Conservation (phyloP, 805 yeast species). For the Lipomyces spencermartinsiae region DNA sequence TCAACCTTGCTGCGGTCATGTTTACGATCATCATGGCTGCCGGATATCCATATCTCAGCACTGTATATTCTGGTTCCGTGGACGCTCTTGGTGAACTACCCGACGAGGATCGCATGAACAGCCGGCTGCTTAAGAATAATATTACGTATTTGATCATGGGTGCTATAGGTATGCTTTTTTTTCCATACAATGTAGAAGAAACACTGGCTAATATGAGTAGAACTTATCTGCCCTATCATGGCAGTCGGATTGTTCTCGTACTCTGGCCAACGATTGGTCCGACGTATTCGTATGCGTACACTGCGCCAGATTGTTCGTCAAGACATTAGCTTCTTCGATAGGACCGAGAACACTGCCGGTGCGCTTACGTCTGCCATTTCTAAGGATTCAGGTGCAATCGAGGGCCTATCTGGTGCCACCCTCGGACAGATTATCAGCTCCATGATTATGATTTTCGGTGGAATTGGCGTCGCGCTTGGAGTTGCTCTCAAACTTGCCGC, state of each 20-base stretch:
- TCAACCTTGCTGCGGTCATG: constrained; percentile 26
- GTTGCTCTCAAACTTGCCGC: constrained; percentile 51
- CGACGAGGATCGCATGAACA: constrained; percentile 41
- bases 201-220: constrained; percentile 20
- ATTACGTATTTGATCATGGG: constrained; percentile 47
- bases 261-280: constrained; percentile 38
- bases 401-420: constrained; percentile 43
- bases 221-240: constrained; percentile 25
- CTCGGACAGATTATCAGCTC: constrained; percentile 44
- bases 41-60: constrained; percentile 31
- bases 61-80: constrained; percentile 23
- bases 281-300: constrained; percentile 38
- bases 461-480: constrained; percentile 49
- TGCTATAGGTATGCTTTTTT: constrained; percentile 40
- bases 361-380: constrained; percentile 41
- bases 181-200: constrained; percentile 45
- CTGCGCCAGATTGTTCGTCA: constrained; percentile 41
- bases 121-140: constrained; percentile 48
- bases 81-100: constrained; percentile 21
- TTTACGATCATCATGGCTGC: constrained; percentile 35
- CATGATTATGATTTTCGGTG: constrained; percentile 49
- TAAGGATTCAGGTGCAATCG: constrained; percentile 41
- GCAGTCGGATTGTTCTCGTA: constrained; percentile 32
- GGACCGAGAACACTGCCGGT: constrained; percentile 40
- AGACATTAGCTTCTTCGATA: constrained; percentile 43